These are phyloP conservation scores for Kwoniella newhampshirensis DNA, from an alignment of 768 basidiomycete species.

Conservation along the genomic window DNA sequence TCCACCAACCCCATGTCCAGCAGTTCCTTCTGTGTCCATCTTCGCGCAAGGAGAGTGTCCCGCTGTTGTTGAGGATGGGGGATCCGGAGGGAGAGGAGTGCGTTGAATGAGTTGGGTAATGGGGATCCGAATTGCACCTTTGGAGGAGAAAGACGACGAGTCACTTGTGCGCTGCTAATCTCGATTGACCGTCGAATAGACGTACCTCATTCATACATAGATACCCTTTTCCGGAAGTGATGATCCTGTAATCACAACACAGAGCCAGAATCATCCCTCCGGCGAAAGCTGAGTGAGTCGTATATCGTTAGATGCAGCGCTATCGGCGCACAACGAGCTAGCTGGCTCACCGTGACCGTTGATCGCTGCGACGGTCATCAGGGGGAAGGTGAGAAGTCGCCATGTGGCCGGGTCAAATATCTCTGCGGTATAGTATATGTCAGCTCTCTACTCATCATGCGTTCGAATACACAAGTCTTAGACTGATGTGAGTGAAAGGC, in stretches of 20 bases:
- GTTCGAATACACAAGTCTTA: too few species aligned
- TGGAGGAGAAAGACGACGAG: background rate
- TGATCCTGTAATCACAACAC: constrained; percentile 82
- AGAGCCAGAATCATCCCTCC: constrained; percentile 76
- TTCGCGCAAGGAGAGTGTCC: constrained; percentile 73
- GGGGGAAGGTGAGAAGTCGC: constrained; percentile 60
- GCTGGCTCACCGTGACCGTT: constrained; percentile 51
- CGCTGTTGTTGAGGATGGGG: constrained; percentile 63
- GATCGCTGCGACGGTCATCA: constrained; percentile 46
- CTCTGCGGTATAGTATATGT: constrained; percentile 54
- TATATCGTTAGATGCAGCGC: background rate
- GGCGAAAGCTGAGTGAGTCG: constrained; percentile 65
- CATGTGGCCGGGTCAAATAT: constrained; percentile 71
- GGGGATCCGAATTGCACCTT: constrained; percentile 74
- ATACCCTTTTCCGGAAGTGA: constrained; percentile 84
- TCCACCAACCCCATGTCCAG: constrained; percentile 69
- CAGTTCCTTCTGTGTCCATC: constrained; percentile 73
- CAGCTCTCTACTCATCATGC: background rate
- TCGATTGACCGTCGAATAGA: too few species aligned
- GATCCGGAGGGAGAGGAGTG: constrained; percentile 66
- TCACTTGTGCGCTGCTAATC: too few species aligned
- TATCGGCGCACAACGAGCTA: background rate
- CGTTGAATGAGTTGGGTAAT: constrained; percentile 71
- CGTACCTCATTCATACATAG: constrained; percentile 87
- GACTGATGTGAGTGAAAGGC: too few species aligned